phyloP scores from a whole-genome alignment of 2,329 filamentous ascomycete species.

The Aureobasidium leucospermi region DNA sequence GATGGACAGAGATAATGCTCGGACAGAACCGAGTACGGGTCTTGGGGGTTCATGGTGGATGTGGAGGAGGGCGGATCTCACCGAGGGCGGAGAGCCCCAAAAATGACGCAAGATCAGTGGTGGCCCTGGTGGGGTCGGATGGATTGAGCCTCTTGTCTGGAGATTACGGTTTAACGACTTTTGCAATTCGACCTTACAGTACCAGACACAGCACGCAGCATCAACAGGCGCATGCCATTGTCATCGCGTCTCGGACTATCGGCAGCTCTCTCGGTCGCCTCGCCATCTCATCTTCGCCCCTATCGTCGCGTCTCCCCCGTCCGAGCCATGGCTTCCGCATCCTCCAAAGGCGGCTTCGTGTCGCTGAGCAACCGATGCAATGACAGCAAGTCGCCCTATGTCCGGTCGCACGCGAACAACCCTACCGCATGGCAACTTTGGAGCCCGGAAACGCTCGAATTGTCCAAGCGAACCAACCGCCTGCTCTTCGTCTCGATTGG shows the following conservation, averaged over 20 bases:
- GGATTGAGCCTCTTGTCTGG: not conserved
- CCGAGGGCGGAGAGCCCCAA: not conserved
- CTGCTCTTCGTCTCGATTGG: slow-evolving; percentile 91
- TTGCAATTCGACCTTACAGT: not conserved
- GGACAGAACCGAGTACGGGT: not conserved
- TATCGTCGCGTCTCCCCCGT: not conserved
- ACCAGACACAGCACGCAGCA: not conserved
- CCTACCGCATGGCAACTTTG: slow-evolving; percentile 89
- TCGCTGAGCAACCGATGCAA: slow-evolving; percentile 44
- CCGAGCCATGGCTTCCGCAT: not conserved
- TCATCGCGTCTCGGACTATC: not conserved
- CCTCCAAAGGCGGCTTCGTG: slow-evolving; percentile 7
- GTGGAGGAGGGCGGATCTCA: too few relatives aligned
- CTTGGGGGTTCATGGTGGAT: not conserved
- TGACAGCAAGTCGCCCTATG: slow-evolving; percentile 61
- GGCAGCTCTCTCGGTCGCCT: not conserved
- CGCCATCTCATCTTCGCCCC: not conserved
- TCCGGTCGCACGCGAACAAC: slow-evolving; percentile 68
- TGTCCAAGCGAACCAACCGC: slow-evolving; percentile 75
- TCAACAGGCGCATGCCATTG: slow-evolving; percentile 9
- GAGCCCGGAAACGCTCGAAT: slow-evolving; percentile 65
- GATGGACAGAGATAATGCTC: not conserved
- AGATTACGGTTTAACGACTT: not conserved
- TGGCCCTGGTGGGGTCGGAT: not conserved
- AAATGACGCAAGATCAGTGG: not conserved